These are phyloP conservation scores for Stropharia rugosoannulata DNA, from an alignment of 768 basidiomycete genomes.

Conservation along the genomic window DNA sequence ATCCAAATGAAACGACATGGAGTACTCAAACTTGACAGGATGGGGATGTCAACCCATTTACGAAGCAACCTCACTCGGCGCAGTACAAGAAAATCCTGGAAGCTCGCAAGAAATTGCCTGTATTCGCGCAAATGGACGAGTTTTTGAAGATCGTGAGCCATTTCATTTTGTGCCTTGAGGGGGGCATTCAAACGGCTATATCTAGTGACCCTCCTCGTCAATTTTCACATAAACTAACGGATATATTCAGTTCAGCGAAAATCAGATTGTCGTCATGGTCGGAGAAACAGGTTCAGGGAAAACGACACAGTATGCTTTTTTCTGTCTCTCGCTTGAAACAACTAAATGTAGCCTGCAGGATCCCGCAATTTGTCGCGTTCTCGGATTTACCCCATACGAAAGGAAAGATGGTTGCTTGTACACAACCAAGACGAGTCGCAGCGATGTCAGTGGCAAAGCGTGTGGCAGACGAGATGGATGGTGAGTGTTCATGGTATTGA, in stretches of 20 bases:
- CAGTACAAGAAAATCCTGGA: conserved; percentile 88
- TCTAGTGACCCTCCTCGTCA: conserved; percentile 37
- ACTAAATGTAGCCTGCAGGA: conserved; percentile 45
- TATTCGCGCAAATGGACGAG: conserved; percentile 89
- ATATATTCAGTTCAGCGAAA: conserved; percentile 61
- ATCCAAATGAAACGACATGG: conserved; percentile 5
- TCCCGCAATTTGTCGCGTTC: conserved; percentile 95
- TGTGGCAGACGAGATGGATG: conserved; percentile 99
- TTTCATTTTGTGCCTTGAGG: conserved; percentile 27
- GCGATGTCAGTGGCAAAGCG: conserved; percentile 99
- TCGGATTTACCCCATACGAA: conserved; percentile 90
- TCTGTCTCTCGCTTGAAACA: conserved; percentile 7
- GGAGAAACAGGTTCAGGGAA: conserved; percentile 99
- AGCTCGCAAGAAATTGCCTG: conserved; percentile 84
- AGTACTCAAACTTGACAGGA: conserved; percentile 4
- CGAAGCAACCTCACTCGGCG: conserved; percentile 68
- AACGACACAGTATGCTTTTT: conserved; percentile 60
- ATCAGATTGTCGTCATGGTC: conserved; percentile 88
- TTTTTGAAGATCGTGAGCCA: conserved; percentile 83
- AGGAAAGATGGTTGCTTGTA: conserved; percentile 93
- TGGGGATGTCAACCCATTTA: conserved; percentile 82
- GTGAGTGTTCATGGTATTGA: conserved; percentile 40
- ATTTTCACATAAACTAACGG: conserved; percentile 16
- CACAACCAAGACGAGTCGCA: conserved; percentile 93
- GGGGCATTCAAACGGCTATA: conserved; percentile 45